phyloP scores from a whole-genome alignment of 148 eudicot species.

The Amaranthus hypochondriacus region DNA sequence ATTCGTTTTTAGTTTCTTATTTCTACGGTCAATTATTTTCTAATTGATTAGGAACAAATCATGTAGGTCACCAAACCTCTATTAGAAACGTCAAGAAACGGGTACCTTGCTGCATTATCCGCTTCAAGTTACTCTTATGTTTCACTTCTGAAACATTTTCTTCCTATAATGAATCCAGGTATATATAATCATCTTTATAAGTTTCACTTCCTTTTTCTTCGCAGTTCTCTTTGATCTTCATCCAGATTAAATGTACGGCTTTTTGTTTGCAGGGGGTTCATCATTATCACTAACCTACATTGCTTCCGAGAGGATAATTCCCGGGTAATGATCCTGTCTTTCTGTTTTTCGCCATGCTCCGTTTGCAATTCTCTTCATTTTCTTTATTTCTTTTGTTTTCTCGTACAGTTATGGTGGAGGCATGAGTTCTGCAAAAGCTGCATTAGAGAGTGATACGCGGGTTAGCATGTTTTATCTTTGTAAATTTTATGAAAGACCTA shows the following conservation, averaged over 20 bases:
- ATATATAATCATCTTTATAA: constrained; percentile 32
- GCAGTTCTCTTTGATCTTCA: neutral
- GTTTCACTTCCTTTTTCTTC: neutral
- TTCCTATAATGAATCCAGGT: constrained; percentile 95
- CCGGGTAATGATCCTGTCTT: constrained; percentile 51
- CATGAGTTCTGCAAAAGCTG: constrained; percentile 98
- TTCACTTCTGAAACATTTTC: constrained; percentile 78
- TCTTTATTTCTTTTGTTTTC: neutral
- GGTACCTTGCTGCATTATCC: constrained; percentile 91
- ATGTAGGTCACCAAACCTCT: constrained; percentile 82
- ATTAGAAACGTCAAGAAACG: constrained; percentile 83
- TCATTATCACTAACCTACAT: constrained; percentile 89
- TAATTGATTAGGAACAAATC: constrained; percentile 11
- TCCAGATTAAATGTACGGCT: neutral
- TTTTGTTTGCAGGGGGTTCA: constrained; percentile 66
- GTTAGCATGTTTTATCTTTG: constrained; percentile 29
- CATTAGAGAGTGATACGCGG: constrained; percentile 91
- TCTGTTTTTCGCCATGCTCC: neutral
- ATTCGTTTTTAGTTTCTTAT: neutral
- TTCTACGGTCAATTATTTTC: constrained; percentile 3
- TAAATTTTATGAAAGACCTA: no score
- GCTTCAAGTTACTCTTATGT: constrained; percentile 97
- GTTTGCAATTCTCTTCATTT: constrained; percentile 3
- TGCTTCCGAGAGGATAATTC: constrained; percentile 92
- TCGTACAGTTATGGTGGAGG: constrained; percentile 86